Base-by-base conservation (phyloP, 805 yeast species). In the Candida broadrunensis region DNA sequence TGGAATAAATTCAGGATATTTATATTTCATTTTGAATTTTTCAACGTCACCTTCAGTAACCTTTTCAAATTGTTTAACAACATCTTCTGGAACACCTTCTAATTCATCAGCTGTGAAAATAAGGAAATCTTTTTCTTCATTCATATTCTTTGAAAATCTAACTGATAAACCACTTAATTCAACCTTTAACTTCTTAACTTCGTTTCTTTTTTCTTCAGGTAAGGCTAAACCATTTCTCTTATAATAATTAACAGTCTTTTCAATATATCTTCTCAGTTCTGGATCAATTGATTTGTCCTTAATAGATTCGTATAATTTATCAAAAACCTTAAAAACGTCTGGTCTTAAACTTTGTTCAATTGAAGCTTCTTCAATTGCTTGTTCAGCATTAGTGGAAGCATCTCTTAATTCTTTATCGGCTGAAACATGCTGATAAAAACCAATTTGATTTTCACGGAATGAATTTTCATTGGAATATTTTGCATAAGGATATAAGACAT, bases 1-100 rank as follows among this genome's bases (percentile, higher is more conserved):
- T 2, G 95, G 95, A 46, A 83, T 67, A 36, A 83, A 60, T 55
- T 87, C 95, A 1, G 95, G 93, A 53, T 84, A 85, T 60, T 88
- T 86, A 67, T 78, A 85, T 2, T 93, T 83, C 71, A 88, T 83
- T 55, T 83, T 83, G 29, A 43, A 48, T 38, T 64, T 60, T 14
- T 60, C 63, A 14, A 63, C 71, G 17, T 68, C 77, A 16, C 66
- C 73, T 9, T 61, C 63, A 26, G 65, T 63, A 18, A 68, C 65
- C 42, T 61, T 63, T 39, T 75, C 83, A 52, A 81, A 83, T 54
- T 76, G 84, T 15, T 71, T 72, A 48, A 85, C 50, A 2, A 78
- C 78, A 42, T 78, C 79, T 30, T 73, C 72, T 2, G 95, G 90
- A 33, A 88, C 84, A 30, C 96, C 96, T 8, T 71, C 76, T 33